Evolutionary conservation across 2,329 filamentous ascomycete genomes (phyloP).

Genomic region (Diaporthe aspalathi): DNA sequence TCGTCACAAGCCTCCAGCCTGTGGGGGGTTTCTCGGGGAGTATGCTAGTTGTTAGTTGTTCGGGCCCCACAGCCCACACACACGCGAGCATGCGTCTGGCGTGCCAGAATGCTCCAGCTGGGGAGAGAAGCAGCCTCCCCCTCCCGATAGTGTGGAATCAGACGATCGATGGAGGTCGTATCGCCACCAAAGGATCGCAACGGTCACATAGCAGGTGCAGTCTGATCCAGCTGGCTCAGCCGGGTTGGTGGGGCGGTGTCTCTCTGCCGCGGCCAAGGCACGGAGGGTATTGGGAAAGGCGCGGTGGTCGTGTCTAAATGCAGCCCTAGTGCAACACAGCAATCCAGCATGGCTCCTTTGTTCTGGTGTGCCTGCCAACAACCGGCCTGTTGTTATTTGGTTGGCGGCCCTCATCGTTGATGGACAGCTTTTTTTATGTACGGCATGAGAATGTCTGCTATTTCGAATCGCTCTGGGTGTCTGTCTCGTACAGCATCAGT

Average conservation of each 20-base stretch:
- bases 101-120: background rate
- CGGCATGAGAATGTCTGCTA: background rate
- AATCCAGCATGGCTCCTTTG: constrained; percentile 19
- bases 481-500: background rate
- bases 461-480: background rate
- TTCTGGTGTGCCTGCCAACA: background rate
- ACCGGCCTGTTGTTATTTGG: background rate
- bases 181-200: constrained; percentile 4
- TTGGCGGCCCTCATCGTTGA: background rate
- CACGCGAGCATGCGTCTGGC: too few relatives aligned
- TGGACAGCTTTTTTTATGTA: too few relatives aligned
- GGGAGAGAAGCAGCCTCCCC: background rate
- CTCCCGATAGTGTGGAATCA: background rate
- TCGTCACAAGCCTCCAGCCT: background rate
- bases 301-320: constrained; percentile 8
- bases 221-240: constrained; percentile 14
- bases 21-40: constrained; percentile 5
- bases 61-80: background rate
- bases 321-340: constrained; percentile 14
- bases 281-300: background rate
- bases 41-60: background rate
- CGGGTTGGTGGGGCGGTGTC: constrained; percentile 31
- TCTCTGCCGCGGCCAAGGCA: background rate
- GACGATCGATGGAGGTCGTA: background rate
- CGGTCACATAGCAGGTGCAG: too few relatives aligned